Conservation (phyloP, 1,284 basidiomycete genomes). For the Psilocybe mexicana region DNA sequence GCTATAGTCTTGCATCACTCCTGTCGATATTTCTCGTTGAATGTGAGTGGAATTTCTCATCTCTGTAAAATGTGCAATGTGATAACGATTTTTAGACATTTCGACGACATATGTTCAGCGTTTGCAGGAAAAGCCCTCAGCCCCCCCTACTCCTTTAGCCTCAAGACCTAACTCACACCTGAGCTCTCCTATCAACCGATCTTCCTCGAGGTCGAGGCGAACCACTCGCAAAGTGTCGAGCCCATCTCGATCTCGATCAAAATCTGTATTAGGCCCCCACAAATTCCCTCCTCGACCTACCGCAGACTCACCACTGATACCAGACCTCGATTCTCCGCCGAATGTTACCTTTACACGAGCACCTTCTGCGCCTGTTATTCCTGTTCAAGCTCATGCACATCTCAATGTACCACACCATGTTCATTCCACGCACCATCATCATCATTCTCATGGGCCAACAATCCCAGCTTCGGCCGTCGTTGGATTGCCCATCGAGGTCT, state of each 20-base stretch:
- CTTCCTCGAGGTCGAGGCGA: background rate
- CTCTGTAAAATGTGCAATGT: background rate
- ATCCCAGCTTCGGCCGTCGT: constrained; percentile 12
- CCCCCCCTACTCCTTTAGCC: constrained; percentile 43
- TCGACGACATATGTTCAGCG: constrained; percentile 74
- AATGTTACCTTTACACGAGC: background rate
- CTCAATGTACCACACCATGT: constrained; percentile 5
- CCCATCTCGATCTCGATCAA: background rate
- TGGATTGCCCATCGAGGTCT: constrained; percentile 26
- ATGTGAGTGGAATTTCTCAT: constrained; percentile 47
- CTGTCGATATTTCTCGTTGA: constrained; percentile 74
- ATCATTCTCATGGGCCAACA: constrained; percentile 13
- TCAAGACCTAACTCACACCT: constrained; percentile 19
- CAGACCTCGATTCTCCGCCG: constrained; percentile 4
- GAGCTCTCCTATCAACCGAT: constrained; percentile 4
- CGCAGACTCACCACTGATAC: constrained; percentile 3
- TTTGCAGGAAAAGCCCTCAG: constrained; percentile 59
- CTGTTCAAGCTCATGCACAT: background rate
- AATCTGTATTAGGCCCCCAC: background rate
- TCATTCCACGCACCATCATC: constrained; percentile 16
- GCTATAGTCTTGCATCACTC: constrained; percentile 57
- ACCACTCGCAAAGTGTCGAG: background rate
- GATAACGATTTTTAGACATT: constrained; percentile 44
- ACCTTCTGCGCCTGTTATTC: constrained; percentile 4
- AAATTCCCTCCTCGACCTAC: background rate